Conservation (phyloP, 768 basidiomycete genomes). For the Lyophyllum semitale region DNA sequence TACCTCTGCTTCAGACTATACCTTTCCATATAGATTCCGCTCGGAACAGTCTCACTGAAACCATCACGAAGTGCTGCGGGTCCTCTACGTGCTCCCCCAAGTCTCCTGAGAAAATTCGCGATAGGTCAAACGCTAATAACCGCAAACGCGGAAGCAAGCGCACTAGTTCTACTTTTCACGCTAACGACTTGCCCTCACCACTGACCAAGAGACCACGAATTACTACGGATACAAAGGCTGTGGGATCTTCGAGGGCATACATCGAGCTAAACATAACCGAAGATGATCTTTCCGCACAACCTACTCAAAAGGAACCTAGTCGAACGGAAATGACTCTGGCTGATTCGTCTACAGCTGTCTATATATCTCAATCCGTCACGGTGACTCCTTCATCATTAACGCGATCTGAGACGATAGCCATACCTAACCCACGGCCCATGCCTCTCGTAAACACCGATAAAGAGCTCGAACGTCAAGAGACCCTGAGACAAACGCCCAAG, state of each 20-base stretch:
- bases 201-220: conserved; percentile 14
- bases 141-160: conserved; percentile 15
- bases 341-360: neutral
- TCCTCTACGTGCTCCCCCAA: conserved; percentile 6
- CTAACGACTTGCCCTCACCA: conserved; percentile 11
- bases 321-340: neutral
- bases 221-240: neutral
- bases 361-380: neutral
- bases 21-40: conserved; percentile 56
- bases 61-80: conserved; percentile 20
- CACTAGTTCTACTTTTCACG: conserved; percentile 16
- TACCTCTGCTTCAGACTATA: conserved; percentile 61
- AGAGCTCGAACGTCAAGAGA: neutral
- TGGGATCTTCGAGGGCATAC: neutral
- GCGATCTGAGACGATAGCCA: neutral
- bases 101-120: conserved; percentile 2
- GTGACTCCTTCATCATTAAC: conserved; percentile 1
- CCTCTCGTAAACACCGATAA: neutral
- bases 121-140: conserved; percentile 1
- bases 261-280: neutral
- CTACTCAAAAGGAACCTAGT: neutral
- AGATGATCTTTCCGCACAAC: neutral
- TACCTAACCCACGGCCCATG: conserved; percentile 2
- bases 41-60: conserved; percentile 34
- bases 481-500: neutral